Evolutionary conservation across 2,329 filamentous ascomycete genomes (phyloP), one percentile per base, ranked within the genome.

Genomic region (Aspergillus jensenii): DNA sequence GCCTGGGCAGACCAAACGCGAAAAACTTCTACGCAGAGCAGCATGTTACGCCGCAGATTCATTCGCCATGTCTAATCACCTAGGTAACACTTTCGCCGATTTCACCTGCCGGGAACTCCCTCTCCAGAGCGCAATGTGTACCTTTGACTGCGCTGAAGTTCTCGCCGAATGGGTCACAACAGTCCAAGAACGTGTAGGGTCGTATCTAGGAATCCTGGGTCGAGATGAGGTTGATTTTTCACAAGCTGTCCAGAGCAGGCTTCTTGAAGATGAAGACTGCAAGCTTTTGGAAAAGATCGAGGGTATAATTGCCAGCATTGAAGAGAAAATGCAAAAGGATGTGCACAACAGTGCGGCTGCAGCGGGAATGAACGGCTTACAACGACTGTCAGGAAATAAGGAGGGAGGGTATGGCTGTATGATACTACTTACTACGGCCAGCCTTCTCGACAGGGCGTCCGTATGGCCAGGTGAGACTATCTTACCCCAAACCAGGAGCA

Each of bases 41-140:
- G 95, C 93, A 0, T 96, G 92, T 70, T 96, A 96, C 69, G 95
- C 95, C 1, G 92, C 91, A 1, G 92, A 97, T 72, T 96, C 93
- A 0, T 84, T 99, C 8, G 86, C 87, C 27, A 95, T 95, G 86
- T 89, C 91, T 2, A 90, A 96, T 72, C 93, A 90, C 70, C 83
- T 95, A 12, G 91, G 91, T 1, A 86, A 93, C 27, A 91, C 90
- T 0, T 95, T 93, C 75, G 88, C 90, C 7, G 92, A 96, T 62
- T 88, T 90, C 60, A 89, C 87, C 1, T 92, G 90, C 53, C 84
- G 91, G 45, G 92, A 97, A 70, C 81, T 98, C 12, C 92, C 95
- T 0, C 84, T 96, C 40, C 93, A 96, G 71, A 92, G 90, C 14
- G 91, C 92, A 1, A 87, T 98, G 81, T 97, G 93, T 74, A 88